Evolutionary conservation across 768 basidiomycete genomes (phyloP), one percentile per base, ranked within the genome.

Genomic region (Xerocomus spinulosus): DNA sequence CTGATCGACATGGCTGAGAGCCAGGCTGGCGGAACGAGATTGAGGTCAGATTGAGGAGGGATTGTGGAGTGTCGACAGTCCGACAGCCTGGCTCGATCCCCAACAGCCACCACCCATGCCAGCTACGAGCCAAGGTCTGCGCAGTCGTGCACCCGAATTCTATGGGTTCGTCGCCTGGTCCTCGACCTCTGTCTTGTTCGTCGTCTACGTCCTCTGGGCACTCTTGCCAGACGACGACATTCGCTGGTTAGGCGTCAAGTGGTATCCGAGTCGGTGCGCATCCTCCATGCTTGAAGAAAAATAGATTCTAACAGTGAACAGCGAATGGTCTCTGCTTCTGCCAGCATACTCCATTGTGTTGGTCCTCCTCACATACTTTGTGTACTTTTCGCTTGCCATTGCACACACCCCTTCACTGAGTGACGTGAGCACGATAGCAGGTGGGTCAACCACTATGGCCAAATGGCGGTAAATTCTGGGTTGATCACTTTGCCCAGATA

Each of bases 161-260:
- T 91, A 92, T 56, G 91, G 92, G n/a, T 93, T 92, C 62, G 87
- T 87, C 5, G 87, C 87, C 14, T 88, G 83, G 84, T 82, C 83
- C 9, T 81, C 81, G 0, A 92, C 92, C 0, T 82, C 78, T 43
- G 67, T 91, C 23, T 66, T 81, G 2, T 92, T 86, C 60, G 64
- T 78, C 44, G 58, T 87, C 21, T 92, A 86, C 61, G 58, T 91
- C 28, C 68, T 91, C 6, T 93, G 91, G 91, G 87, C 85, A 1
- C 63, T 92, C 30, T 71, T 89, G 13, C 90, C 91, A 5, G 86
- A 90, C 60, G 71, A 75, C 26, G 82, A 73, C 63, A 82, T 93
- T 45, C 44, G 76, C 32, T 72, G 73, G 69, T 61, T 80, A 9
- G 92, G 91, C 9, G 73, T 92, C 24, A 68, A 75, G 10, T 94